A percentile compares a stretch with the other conserved stretches of the same genome.
These are phyloP conservation scores for Fusarium xylarioides DNA, from an alignment of 2,329 filamentous ascomycete species.

Conservation along the genomic window DNA sequence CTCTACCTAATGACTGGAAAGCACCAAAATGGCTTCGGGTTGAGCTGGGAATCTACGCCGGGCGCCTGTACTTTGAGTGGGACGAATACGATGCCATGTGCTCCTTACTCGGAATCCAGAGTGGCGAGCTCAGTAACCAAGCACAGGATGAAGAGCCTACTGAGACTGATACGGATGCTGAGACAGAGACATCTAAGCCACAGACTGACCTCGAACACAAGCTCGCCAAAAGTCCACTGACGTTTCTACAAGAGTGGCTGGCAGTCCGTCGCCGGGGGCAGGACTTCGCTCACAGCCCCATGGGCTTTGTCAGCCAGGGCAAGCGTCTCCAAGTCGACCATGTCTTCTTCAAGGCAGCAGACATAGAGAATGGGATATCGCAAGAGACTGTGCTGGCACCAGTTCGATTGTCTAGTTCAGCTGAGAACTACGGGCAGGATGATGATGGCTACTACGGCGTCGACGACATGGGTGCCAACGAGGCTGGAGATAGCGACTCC, in stretches of 20 bases:
- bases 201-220: background rate
- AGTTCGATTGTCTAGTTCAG: background rate
- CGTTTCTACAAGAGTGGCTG: slow-evolving; percentile 67
- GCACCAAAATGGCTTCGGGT: slow-evolving; percentile 63
- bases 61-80: slow-evolving; percentile 67
- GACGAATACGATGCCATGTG: slow-evolving; percentile 53
- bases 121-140: background rate
- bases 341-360: slow-evolving; percentile 57
- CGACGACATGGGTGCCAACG: slow-evolving; percentile 42
- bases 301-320: slow-evolving; percentile 65
- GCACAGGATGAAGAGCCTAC: background rate
- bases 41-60: slow-evolving; percentile 68
- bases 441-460: slow-evolving; percentile 36
- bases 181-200: background rate
- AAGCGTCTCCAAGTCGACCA: slow-evolving; percentile 58
- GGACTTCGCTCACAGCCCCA: slow-evolving; percentile 67
- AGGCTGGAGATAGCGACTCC: slow-evolving; percentile 28
- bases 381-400: slow-evolving; percentile 4
- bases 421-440: slow-evolving; percentile 1
- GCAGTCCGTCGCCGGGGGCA: slow-evolving; percentile 62
- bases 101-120: slow-evolving; percentile 45
- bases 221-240: slow-evolving; percentile 46
- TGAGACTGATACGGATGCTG: background rate
- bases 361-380: background rate
- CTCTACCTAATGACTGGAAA: slow-evolving; percentile 54